Percentiles rank a stretch among this genome's conserved stretches.
Conservation (phyloP, 768 basidiomycete species). For the Gymnopilus junonius region DNA sequence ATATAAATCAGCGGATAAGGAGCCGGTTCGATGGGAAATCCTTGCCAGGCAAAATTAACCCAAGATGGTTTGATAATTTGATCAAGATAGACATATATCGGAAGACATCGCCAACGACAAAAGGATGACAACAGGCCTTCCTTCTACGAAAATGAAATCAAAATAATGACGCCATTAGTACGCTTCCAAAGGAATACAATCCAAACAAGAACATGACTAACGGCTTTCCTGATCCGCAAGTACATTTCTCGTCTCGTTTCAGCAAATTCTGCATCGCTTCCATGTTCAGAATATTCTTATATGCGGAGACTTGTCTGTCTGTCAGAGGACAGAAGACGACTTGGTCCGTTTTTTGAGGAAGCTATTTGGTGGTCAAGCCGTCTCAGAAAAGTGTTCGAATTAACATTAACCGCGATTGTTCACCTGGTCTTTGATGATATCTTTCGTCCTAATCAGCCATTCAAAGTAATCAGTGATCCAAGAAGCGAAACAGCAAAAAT, state of each 20-base stretch:
- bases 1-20: neutral
- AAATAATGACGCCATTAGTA: neutral
- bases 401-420: neutral
- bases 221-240: conserved; percentile 68
- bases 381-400: neutral
- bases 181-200: neutral
- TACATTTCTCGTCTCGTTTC: conserved; percentile 70
- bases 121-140: conserved; percentile 45
- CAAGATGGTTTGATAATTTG: conserved; percentile 89
- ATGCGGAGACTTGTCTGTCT: conserved; percentile 67
- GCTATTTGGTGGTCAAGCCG: conserved; percentile 40
- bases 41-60: conserved; percentile 80
- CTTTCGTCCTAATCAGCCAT: conserved; percentile 67
- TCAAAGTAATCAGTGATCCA: conserved; percentile 8
- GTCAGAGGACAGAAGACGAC: conserved; percentile 95
- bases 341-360: conserved; percentile 88
- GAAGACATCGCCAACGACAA: conserved; percentile 69
- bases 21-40: neutral
- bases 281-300: conserved; percentile 70
- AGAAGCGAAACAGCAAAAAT: neutral
- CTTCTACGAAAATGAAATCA: conserved; percentile 34
- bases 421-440: conserved; percentile 74
- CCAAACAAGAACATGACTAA: conserved; percentile 32
- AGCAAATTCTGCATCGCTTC: conserved; percentile 73
- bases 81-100: conserved; percentile 82